These are phyloP conservation scores for Penicillium cosmopolitanum DNA, from an alignment of 495 filamentous ascomycete species.

Conservation along the genomic window DNA sequence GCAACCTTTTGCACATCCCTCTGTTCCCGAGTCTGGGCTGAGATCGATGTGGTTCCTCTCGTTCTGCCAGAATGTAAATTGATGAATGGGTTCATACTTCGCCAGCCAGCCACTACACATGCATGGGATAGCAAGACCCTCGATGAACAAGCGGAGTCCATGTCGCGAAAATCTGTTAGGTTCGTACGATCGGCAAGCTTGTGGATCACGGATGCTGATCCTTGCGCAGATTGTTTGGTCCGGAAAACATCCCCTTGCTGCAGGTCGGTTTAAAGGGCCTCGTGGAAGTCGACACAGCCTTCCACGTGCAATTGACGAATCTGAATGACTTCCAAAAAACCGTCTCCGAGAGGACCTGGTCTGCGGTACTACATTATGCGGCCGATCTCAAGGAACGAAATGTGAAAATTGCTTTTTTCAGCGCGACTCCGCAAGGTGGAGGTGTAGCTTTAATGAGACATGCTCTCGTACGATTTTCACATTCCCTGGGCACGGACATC, in stretches of 20 bases:
- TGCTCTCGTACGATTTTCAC: slow-evolving; percentile 75
- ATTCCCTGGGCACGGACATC: slow-evolving; percentile 67
- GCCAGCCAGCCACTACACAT: slow-evolving; percentile 1
- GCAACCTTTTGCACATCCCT: slow-evolving; percentile 55
- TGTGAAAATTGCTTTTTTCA: slow-evolving; percentile 82
- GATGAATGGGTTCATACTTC: slow-evolving; percentile 24
- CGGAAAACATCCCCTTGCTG: slow-evolving; percentile 70
- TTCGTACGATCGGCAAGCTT: slow-evolving; percentile 33
- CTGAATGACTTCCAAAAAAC: slow-evolving; percentile 67
- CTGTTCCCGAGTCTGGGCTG: slow-evolving; percentile 75
- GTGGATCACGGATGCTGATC: slow-evolving; percentile 17
- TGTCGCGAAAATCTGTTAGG: slow-evolving; percentile 81
- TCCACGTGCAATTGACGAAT: slow-evolving; percentile 61
- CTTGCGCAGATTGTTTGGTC: slow-evolving; percentile 70
- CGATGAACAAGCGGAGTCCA: slow-evolving; percentile 85
- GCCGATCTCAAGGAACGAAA: slow-evolving; percentile 66
- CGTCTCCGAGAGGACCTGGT: slow-evolving; percentile 66
- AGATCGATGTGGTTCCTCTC: slow-evolving; percentile 77
- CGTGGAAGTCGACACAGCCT: slow-evolving; percentile 76
- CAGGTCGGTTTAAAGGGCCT: slow-evolving; percentile 73
- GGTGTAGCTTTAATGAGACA: slow-evolving; percentile 90
- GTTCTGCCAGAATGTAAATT: slow-evolving; percentile 44
- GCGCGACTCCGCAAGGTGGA: slow-evolving; percentile 82
- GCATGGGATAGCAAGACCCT: slow-evolving; percentile 59
- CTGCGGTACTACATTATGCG: slow-evolving; percentile 68